Base-by-base conservation (phyloP, 352 stramenopile species). In the Globisporangium nunn region DNA sequence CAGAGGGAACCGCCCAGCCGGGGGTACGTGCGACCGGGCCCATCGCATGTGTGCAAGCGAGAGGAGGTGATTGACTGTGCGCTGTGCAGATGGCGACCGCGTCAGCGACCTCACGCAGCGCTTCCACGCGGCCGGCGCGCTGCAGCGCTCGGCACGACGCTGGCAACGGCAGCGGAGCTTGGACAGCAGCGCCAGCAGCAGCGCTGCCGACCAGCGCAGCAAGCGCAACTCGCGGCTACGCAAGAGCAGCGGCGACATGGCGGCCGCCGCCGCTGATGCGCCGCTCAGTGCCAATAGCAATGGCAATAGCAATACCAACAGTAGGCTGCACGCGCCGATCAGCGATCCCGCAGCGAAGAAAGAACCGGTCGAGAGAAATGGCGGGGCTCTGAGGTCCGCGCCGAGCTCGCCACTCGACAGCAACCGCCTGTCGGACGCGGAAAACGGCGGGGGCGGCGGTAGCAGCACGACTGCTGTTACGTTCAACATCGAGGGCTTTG, bases 131-230 rank as follows among this genome's bases (percentile, higher is more conserved):
- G 56, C 66, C 15, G 64, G 46, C 14, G 52, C 54, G n/a, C 55
- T 65, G 49, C 59, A 64, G 17, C 55, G 51, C 6, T 57, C 50
- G 7, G 52, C 63, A 10, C 52, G 63, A 23, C 56, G 74, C 6
- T 81, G 74, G 71, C 50, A 72, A 23, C 67, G 68, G 2, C 66
- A 75, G 35, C 57, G 61, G 30, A 65, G 57, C 39, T 45, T 68
- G 2, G 70, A 81, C 29, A 78, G 63, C 54, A 59, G 61, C 11
- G 70, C 80, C 29, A 78, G 63, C 54, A 59, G 61, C 11, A 61
- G 56, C 8, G 50, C 61, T 10, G 65, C 74, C 35, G 41, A 23
- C 10, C 56, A 62, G 17, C 40, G 63, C 17, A 50, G 66, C 39
- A 10, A 64, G 52, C 41, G 74, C 64, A 40, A 54, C 40, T 30